Percentiles rank a stretch among this genome's conserved stretches.
Evolutionary conservation across 2,329 filamentous ascomycete species (phyloP).

Genomic region (Capronia americana): DNA sequence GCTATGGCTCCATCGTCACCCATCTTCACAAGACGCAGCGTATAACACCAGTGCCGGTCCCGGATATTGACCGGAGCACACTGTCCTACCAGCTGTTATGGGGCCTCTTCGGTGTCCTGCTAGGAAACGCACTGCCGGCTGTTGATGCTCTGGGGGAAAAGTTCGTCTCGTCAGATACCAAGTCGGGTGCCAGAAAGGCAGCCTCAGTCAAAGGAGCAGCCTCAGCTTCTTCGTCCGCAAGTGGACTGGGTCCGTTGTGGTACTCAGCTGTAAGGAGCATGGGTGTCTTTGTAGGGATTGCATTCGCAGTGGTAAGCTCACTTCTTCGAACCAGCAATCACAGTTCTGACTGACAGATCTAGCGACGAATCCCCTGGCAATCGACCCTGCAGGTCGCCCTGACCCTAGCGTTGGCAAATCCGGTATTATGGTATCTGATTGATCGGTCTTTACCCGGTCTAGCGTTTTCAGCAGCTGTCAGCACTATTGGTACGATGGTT

Average conservation of each 20-base stretch:
- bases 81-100: constrained; percentile 79
- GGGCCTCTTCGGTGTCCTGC: constrained; percentile 76
- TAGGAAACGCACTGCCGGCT: constrained; percentile 83
- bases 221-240: constrained; percentile 38
- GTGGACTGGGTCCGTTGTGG: constrained; percentile 70
- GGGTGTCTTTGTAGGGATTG: constrained; percentile 74
- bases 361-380: constrained; percentile 91
- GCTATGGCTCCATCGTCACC: constrained; percentile 81
- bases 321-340: constrained; percentile 26
- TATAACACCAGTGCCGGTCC: constrained; percentile 67
- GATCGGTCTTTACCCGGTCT: constrained; percentile 88
- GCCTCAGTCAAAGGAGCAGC: constrained; percentile 33
- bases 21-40: constrained; percentile 75
- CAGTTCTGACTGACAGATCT: constrained; percentile 24
- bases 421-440: constrained; percentile 93
- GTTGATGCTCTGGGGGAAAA: constrained; percentile 78
- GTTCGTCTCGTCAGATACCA: constrained; percentile 49
- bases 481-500: constrained; percentile 73
- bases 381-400: constrained; percentile 92
- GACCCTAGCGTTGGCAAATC: constrained; percentile 88
- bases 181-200: constrained; percentile 32
- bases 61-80: constrained; percentile 59
- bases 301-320: constrained; percentile 77
- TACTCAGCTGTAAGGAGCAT: constrained; percentile 72
- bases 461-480: constrained; percentile 75